A percentile compares a stretch with the other conserved stretches of the same genome.
Evolutionary conservation across 805 yeast species (phyloP).

Genomic region (Yarrowia alimentaria): DNA sequence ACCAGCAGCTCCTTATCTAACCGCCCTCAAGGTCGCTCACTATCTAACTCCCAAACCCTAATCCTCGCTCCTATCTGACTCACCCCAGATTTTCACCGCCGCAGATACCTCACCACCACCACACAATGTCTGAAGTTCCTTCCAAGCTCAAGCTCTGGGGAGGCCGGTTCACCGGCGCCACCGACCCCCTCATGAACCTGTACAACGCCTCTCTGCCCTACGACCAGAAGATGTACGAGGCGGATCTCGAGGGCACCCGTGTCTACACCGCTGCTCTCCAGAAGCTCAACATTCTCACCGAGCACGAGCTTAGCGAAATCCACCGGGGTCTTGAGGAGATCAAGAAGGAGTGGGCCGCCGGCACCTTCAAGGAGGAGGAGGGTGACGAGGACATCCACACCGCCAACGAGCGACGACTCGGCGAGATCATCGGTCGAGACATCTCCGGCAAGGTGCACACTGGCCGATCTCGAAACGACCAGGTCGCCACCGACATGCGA

Average conservation of each 20-base stretch:
- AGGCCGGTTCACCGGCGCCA: conserved; percentile 92
- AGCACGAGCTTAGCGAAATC: conserved; percentile 72
- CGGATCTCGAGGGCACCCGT: conserved; percentile 90
- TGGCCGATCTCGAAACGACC: conserved; percentile 98
- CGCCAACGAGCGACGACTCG: conserved; percentile 95
- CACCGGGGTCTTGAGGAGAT: conserved; percentile 77
- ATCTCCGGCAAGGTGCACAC: conserved; percentile 98
- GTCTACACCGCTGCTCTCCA: conserved; percentile 86
- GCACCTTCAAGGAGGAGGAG: conserved; percentile 65
- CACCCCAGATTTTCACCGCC: conserved; percentile 16
- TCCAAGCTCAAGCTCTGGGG: conserved; percentile 89
- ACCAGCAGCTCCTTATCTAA: too few species aligned
- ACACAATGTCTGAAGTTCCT: conserved; percentile 29
- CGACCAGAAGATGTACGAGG: conserved; percentile 91
- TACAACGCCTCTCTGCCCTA: conserved; percentile 97
- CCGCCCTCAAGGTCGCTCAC: too few species aligned
- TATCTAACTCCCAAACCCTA: too few species aligned
- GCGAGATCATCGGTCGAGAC: conserved; percentile 89
- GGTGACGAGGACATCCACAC: conserved; percentile 99
- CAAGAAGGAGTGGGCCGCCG: conserved; percentile 75
- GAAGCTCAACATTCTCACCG: conserved; percentile 71
- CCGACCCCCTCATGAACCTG: conserved; percentile 96
- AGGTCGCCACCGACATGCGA: conserved; percentile 99
- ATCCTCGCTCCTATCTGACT: conserved; percentile 5
- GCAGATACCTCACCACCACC: background rate